A percentile compares a stretch with the other conserved stretches of the same genome.
phyloP scores from a whole-genome alignment of 805 yeast species.

The Lachancea kluyveri region DNA sequence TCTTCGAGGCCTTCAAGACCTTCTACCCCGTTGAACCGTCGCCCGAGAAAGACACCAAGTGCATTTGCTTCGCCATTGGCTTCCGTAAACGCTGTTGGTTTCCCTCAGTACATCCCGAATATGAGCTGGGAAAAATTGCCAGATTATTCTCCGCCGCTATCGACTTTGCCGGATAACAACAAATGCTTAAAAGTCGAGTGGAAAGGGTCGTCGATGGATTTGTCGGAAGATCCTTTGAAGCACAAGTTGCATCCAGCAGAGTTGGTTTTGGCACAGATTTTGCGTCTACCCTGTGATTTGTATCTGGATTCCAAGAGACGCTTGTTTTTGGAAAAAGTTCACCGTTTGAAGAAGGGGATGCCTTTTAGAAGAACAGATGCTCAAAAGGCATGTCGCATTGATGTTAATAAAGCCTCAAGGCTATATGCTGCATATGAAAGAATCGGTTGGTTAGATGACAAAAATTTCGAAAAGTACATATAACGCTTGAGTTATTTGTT shows the following conservation, averaged over 20 bases:
- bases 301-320: slow-evolving; percentile 79
- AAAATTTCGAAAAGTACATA: slow-evolving; percentile 49
- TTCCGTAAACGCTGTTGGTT: slow-evolving; percentile 24
- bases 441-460: slow-evolving; percentile 87
- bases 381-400: slow-evolving; percentile 95
- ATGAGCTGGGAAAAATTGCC: slow-evolving; percentile 66
- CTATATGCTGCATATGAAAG: slow-evolving; percentile 84
- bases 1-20: slow-evolving; percentile 13
- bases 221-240: slow-evolving; percentile 67
- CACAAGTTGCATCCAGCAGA: slow-evolving; percentile 87
- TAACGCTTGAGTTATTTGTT: too few relatives aligned
- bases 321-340: slow-evolving; percentile 82
- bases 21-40: slow-evolving; percentile 21
- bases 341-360: slow-evolving; percentile 57
- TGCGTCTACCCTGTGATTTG: slow-evolving; percentile 81
- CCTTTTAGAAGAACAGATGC: slow-evolving; percentile 96
- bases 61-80: slow-evolving; percentile 31
- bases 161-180: slow-evolving; percentile 53
- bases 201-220: slow-evolving; percentile 98
- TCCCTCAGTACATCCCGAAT: slow-evolving; percentile 36
- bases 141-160: slow-evolving; percentile 72
- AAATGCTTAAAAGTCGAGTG: slow-evolving; percentile 85
- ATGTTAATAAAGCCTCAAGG: slow-evolving; percentile 92
- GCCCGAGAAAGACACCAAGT: slow-evolving; percentile 16
- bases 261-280: slow-evolving; percentile 73